These are phyloP conservation scores for Cordyceps cicadae DNA, from an alignment of 2,329 filamentous ascomycete species.

Conservation along the genomic window DNA sequence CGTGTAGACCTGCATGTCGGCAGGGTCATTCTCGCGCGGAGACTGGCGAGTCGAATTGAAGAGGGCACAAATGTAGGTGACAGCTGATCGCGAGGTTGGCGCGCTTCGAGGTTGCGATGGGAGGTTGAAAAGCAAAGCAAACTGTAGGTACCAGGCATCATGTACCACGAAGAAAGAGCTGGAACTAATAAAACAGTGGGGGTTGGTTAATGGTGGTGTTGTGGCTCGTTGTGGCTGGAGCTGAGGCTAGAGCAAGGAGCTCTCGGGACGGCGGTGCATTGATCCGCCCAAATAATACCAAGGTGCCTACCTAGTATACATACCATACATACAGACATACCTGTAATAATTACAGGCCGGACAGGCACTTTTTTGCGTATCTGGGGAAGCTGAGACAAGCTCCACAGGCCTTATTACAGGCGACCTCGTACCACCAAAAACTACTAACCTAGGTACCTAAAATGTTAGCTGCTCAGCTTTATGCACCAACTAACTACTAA, in stretches of 20 bases:
- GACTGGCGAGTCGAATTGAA: conserved; percentile 16
- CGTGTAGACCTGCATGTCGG: conserved; percentile 88
- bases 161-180: too few relatives aligned
- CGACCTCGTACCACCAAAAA: too few relatives aligned
- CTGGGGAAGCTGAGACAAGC: neutral
- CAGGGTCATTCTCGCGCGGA: conserved; percentile 27
- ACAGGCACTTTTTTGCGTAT: neutral
- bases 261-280: conserved; percentile 6
- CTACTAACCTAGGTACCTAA: too few relatives aligned
- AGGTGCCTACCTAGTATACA: too few relatives aligned
- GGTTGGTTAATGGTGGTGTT: neutral
- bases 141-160: too few relatives aligned
- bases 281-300: neutral
- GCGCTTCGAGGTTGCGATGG: neutral
- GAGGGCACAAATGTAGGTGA: neutral
- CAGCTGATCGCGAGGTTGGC: neutral
- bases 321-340: too few relatives aligned
- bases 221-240: neutral
- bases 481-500: too few relatives aligned
- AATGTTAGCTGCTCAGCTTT: too few relatives aligned
- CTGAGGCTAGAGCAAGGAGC: neutral
- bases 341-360: neutral
- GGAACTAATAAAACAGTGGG: neutral
- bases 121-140: neutral
- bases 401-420: neutral